Evolutionary conservation across 2,329 filamentous ascomycete species (phyloP), one percentile per base, ranked within the genome.

Genomic region (Aspergillaceae sp.): DNA sequence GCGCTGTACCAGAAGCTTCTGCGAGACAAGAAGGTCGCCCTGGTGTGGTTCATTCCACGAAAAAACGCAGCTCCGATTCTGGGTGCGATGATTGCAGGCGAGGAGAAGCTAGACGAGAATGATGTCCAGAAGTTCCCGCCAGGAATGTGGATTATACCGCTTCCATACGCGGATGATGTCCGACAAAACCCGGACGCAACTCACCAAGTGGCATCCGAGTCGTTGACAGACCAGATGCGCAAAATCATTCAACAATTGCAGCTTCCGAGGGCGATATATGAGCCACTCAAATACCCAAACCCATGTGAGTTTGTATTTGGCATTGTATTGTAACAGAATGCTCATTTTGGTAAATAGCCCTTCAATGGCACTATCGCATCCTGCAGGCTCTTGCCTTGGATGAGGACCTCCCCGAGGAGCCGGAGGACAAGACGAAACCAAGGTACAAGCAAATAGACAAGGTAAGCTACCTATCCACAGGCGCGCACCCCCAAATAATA

Each of bases 351-450:
- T 7, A 10, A 5, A 2, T 42, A 61, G 79, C 86, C 6, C 74
- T 98, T 27, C 92, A 98, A 68, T 98, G 91, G 90, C 92, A 97
- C 70, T 98, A 97, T 73, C 84, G 82, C 51, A 94, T 98, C 40
- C 72, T 98, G 0, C 92, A 98, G 67, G 85, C 87, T 5, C 76
- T 96, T 47, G 92, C 92, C 0, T 74, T 98, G 1, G 90, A 95
- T 33, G 92, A 98, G 62, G 90, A 96, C 54, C 71, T 94, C 1
- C 90, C 90, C 0, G 83, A 86, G 19, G 69, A 76, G 40, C 74
- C 78, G 2, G 78, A 83, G 42, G 92, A 98, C 61, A 83, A 85
- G 53, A 97, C 92, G 0, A 63, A 87, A 9, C 92, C 92, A 1
- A 87, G 86, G 57, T 89, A 84, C 66, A 84, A 79, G 55, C 87